Percentiles rank a stretch among this genome's conserved stretches.
phyloP scores from a whole-genome alignment of 495 filamentous ascomycete species.

The Aspergillus indologenus region DNA sequence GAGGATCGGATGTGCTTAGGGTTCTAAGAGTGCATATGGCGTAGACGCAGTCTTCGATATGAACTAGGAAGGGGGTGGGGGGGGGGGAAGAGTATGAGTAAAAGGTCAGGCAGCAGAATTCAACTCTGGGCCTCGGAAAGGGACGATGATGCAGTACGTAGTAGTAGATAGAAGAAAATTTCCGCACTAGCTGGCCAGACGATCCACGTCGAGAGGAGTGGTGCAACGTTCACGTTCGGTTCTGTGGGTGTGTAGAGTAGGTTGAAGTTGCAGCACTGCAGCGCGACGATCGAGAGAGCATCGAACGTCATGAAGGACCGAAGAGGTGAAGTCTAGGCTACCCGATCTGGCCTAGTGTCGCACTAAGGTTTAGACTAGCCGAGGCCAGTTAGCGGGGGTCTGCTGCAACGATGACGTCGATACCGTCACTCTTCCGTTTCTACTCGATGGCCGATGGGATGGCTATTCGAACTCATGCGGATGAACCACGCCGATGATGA shows the following conservation, averaged over 20 bases:
- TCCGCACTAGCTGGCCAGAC: slow-evolving; percentile 3
- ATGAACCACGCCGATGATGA: slow-evolving; percentile 14
- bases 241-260: background rate
- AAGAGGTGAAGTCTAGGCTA: slow-evolving; percentile 11
- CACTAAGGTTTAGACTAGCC: slow-evolving; percentile 22
- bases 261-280: background rate
- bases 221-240: slow-evolving; percentile 30
- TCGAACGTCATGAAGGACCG: slow-evolving; percentile 34
- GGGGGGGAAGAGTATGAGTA: background rate
- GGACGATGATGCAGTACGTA: background rate
- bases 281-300: background rate
- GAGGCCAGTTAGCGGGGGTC: slow-evolving; percentile 22
- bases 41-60: background rate
- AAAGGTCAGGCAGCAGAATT: slow-evolving; percentile 1
- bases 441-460: no score
- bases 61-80: background rate
- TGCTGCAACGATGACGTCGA: slow-evolving; percentile 36
- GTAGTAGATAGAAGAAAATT: slow-evolving; percentile 5
- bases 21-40: background rate
- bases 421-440: slow-evolving; percentile 15
- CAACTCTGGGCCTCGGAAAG: background rate
- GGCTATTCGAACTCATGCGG: background rate
- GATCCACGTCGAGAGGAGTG: slow-evolving; percentile 24
- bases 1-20: slow-evolving; percentile 5
- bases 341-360: slow-evolving; percentile 21